phyloP scores from a whole-genome alignment of 2,329 filamentous ascomycete species.

The Tothia fuscella region DNA sequence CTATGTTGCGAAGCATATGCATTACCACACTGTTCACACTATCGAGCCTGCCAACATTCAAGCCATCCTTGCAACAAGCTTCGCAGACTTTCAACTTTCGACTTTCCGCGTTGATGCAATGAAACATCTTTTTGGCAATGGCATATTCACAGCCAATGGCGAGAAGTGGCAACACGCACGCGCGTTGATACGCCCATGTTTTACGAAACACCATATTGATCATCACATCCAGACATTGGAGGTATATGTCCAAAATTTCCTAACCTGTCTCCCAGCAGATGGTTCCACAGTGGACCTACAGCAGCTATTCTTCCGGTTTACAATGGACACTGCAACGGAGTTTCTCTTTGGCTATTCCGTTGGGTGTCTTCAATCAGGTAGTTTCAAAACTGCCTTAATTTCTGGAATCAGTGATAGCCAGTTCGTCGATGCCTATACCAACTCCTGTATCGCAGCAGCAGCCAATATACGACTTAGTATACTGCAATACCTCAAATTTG shows the following conservation, averaged over 20 bases:
- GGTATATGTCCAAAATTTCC: conserved; percentile 23
- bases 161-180: conserved; percentile 25
- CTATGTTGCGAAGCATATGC: no score
- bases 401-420: conserved; percentile 23
- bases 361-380: not conserved
- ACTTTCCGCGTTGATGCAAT: not conserved
- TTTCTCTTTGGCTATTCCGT: conserved; percentile 49
- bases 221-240: conserved; percentile 24
- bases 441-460: conserved; percentile 6
- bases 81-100: conserved; percentile 33
- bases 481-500: not conserved
- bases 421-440: conserved; percentile 22
- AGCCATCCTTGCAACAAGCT: conserved; percentile 30
- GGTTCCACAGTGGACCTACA: conserved; percentile 37
- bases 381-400: not conserved
- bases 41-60: conserved; percentile 37
- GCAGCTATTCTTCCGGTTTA: conserved; percentile 52
- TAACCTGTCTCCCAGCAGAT: conserved; percentile 19
- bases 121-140: conserved; percentile 2
- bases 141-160: conserved; percentile 22
- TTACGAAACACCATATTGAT: conserved; percentile 24
- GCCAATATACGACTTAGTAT: not conserved
- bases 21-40: no score
- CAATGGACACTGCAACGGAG: conserved; percentile 54
- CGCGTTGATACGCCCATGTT: conserved; percentile 26